Evolutionary conservation across 768 basidiomycete genomes (phyloP).

Genomic region (Lactarius deliciosus): DNA sequence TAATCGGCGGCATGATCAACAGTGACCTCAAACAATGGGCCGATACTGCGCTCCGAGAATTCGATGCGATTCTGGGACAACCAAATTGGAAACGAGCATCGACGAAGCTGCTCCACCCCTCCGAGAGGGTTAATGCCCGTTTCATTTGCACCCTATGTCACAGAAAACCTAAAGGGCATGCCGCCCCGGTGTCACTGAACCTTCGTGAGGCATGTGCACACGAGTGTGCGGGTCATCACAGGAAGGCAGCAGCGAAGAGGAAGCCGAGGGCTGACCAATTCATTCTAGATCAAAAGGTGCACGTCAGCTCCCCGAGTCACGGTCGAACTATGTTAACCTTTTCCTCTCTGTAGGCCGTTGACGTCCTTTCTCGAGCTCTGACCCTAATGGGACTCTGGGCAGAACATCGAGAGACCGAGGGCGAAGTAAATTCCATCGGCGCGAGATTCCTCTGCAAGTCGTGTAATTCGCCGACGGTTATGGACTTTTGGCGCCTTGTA

Average conservation of each 20-base stretch:
- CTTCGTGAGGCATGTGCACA: constrained; percentile 61
- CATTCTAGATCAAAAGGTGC: constrained; percentile 57
- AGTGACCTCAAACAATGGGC: constrained; percentile 53
- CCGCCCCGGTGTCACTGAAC: constrained; percentile 49
- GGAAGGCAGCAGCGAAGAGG: constrained; percentile 33
- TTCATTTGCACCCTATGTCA: constrained; percentile 59
- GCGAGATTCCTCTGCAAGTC: constrained; percentile 23
- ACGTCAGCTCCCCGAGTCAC: constrained; percentile 16
- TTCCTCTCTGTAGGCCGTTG: constrained; percentile 21
- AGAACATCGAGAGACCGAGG: constrained; percentile 14
- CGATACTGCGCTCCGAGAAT: constrained; percentile 41
- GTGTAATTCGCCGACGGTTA: constrained; percentile 21
- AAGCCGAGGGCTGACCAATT: constrained; percentile 55
- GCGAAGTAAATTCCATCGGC: background rate
- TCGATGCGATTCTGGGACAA: constrained; percentile 51
- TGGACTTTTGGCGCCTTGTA: constrained; percentile 28
- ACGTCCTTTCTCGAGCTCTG: constrained; percentile 20
- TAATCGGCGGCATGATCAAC: constrained; percentile 40
- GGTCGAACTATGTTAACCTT: background rate
- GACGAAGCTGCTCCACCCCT: constrained; percentile 50
- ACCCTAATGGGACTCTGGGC: background rate
- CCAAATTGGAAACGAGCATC: constrained; percentile 53
- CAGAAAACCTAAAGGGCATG: constrained; percentile 38
- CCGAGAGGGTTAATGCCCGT: constrained; percentile 55
- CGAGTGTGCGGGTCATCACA: constrained; percentile 42